A percentile compares a stretch with the other conserved stretches of the same genome.
Conservation (phyloP, 2,329 filamentous ascomycete genomes). For the Talaromyces marneffei region DNA sequence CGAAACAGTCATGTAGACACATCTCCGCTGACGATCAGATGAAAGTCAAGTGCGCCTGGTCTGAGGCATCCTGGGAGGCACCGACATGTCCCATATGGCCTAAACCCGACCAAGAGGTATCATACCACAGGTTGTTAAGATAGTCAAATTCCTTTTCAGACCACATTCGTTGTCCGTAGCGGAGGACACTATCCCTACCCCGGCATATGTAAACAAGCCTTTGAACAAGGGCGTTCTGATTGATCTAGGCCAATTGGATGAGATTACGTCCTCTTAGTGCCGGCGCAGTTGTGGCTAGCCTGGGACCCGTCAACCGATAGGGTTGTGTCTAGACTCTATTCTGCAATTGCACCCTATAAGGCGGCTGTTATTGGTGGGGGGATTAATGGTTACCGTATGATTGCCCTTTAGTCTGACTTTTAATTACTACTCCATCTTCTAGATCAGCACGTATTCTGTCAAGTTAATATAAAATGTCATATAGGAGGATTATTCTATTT, state of each 20-base stretch:
- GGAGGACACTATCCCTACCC: background rate
- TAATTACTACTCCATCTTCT: background rate
- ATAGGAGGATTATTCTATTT: constrained; percentile 15
- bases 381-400: background rate
- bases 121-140: background rate
- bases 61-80: background rate
- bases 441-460: background rate
- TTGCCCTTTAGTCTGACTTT: background rate
- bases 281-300: background rate
- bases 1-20: background rate
- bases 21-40: background rate
- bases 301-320: background rate
- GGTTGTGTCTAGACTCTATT: background rate
- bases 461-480: background rate
- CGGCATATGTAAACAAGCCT: too few relatives aligned
- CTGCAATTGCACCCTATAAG: background rate
- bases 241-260: background rate
- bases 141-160: background rate
- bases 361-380: background rate
- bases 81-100: background rate
- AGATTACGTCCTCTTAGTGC: background rate
- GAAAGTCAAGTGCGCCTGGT: background rate
- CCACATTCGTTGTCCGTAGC: background rate
- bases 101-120: background rate
- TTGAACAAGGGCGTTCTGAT: constrained; percentile 3